Evolutionary conservation across 495 filamentous ascomycete genomes (phyloP).

Genomic region (Sporormia fimetaria): DNA sequence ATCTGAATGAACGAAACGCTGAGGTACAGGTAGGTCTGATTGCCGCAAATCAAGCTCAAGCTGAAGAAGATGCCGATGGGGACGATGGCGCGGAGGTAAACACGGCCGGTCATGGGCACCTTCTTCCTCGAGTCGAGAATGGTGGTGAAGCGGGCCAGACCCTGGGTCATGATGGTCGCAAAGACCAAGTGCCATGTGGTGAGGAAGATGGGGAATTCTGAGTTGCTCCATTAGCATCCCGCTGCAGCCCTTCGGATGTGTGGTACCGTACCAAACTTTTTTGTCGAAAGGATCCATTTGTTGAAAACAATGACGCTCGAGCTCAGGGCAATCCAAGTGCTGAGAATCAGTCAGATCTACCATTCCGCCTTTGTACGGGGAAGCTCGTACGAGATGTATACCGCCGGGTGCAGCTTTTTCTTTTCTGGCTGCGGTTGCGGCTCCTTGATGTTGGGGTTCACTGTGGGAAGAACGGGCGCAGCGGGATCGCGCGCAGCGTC

Average conservation of each 20-base stretch:
- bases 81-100: constrained; percentile 84
- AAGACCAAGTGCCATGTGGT: constrained; percentile 90
- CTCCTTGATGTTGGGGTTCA: constrained; percentile 65
- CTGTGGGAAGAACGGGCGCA: constrained; percentile 61
- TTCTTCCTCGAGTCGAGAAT: constrained; percentile 81
- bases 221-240: constrained; percentile 4
- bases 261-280: constrained; percentile 67
- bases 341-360: constrained; percentile 36
- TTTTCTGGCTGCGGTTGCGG: constrained; percentile 43
- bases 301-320: constrained; percentile 96
- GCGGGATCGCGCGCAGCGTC: constrained; percentile 48
- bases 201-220: constrained; percentile 53
- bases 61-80: constrained; percentile 91
- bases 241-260: not conserved
- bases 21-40: constrained; percentile 85
- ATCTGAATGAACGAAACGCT: constrained; percentile 95
- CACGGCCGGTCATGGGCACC: constrained; percentile 85
- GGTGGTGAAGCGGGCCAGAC: constrained; percentile 73
- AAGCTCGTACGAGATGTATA: constrained; percentile 71
- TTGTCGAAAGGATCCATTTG: constrained; percentile 86
- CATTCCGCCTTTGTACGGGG: not conserved
- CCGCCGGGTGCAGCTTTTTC: constrained; percentile 60
- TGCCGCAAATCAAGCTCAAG: constrained; percentile 87
- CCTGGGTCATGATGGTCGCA: constrained; percentile 80
- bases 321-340: constrained; percentile 82